phyloP scores from a whole-genome alignment of 2,329 filamentous ascomycete genomes.

The Blastomyces gilchristii region DNA sequence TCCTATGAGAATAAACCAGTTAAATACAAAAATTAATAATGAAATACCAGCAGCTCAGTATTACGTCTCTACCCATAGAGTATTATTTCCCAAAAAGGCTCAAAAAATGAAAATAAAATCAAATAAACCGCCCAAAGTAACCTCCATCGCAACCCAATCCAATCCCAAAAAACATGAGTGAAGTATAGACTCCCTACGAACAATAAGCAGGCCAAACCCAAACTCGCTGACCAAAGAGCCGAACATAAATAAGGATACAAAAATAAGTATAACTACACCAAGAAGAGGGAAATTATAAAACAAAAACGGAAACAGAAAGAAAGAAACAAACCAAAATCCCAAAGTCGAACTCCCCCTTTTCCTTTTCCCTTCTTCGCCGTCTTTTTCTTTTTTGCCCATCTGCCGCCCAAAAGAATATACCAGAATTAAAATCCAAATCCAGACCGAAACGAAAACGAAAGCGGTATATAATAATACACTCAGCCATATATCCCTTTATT shows the following conservation, averaged over 20 bases:
- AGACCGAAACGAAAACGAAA: background rate
- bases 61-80: background rate
- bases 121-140: too few species aligned
- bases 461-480: background rate
- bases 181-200: too few species aligned
- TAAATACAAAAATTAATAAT: background rate
- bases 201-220: too few species aligned
- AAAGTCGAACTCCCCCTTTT: background rate
- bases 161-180: background rate
- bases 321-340: too few species aligned
- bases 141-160: background rate
- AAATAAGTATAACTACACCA: too few species aligned
- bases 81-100: background rate
- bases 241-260: too few species aligned
- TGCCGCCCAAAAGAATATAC: background rate
- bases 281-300: conserved; percentile 12
- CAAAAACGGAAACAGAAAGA: background rate
- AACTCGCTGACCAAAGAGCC: too few species aligned
- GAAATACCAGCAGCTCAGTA: background rate
- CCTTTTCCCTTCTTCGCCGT: background rate
- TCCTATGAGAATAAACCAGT: background rate
- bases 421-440: background rate
- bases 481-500: background rate
- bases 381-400: background rate
- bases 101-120: too few species aligned